Evolutionary conservation across 192 early-diverging fungal species (phyloP), one percentile per base, ranked within the genome.

Genomic region (Coemansia sp.): DNA sequence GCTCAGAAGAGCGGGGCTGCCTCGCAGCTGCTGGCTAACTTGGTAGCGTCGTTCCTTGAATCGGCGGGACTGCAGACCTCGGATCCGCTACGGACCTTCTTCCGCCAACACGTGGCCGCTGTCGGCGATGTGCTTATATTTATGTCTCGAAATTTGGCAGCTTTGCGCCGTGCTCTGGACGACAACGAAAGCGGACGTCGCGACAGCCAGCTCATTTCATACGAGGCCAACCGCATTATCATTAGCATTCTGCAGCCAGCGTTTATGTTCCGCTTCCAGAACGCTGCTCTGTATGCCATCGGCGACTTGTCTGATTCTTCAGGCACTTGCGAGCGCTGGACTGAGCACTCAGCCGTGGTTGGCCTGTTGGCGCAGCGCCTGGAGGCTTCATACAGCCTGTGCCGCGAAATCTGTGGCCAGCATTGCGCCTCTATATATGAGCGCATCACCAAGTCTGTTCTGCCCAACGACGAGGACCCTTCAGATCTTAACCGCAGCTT

Each of bases 11-110:
- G 14, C 41, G 52, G 58, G 8, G 36, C 64, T 0, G 55, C 71
- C 1, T 28, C 62, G 21, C 69, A 71, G 58, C 58, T 71, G 15
- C 40, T 79, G 46, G 46, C 60, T 36, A 64, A 69, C 14, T 45
- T 60, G 15, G 62, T 52, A 0, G 49, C 65, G 0, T 53, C 66
- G 6, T 70, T 76, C 39, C 51, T 76, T 3, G 73, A 65, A 39
- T 41, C 60, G 11, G 30, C 53, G 1, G 66, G 62, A 3, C 45
- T 62, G 47, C 73, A 60, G 28, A 40, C 49, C 34, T 51, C 34
- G n/a, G 73, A 76, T 11, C 53, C 66, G 5, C 62, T 80, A 37
- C 71, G 71, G 45, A 34, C 52, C 12, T 61, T 74, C 26, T 66
- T 80, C 26, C 56, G 53, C 10, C 66, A 63, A 20, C 63, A 71